Percentiles rank a stretch among this genome's conserved stretches.
phyloP scores from a whole-genome alignment of 169 alveolate species.

The Theileria equi region DNA sequence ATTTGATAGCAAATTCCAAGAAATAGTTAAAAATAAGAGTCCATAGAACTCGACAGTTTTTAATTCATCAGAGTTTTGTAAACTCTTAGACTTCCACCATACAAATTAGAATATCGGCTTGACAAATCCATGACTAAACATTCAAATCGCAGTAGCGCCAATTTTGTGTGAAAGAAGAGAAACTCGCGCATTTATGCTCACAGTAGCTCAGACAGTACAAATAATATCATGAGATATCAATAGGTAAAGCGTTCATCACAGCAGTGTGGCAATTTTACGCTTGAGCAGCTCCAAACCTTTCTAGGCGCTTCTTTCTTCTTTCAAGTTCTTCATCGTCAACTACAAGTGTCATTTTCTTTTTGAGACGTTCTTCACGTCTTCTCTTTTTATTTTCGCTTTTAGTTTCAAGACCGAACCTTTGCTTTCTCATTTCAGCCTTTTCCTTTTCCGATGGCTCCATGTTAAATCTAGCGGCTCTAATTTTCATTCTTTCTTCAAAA shows the following conservation, averaged over 20 bases:
- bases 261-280: neutral
- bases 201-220: conserved; percentile 66
- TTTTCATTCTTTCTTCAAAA: conserved; percentile 26
- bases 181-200: neutral
- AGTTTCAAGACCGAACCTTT: neutral
- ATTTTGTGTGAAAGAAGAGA: no score
- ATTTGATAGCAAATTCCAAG: no score
- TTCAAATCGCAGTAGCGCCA: no score
- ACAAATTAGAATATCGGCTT: no score
- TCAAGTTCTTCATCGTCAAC: conserved; percentile 46
- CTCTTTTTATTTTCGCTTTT: neutral
- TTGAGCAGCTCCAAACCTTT: conserved; percentile 21
- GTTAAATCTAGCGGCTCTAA: conserved; percentile 53
- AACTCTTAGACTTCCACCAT: no score
- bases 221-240: conserved; percentile 41
- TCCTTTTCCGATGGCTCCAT: neutral
- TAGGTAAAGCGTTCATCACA: neutral
- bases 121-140: no score
- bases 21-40: no score
- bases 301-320: conserved; percentile 35
- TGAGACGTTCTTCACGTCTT: conserved; percentile 1
- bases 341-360: neutral
- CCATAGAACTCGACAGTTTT: no score
- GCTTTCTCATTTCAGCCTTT: neutral
- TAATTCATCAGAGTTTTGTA: no score